Percentiles rank a stretch among this genome's conserved stretches.
Evolutionary conservation across 495 filamentous ascomycete genomes (phyloP).

Genomic region (Daldinia childiae): DNA sequence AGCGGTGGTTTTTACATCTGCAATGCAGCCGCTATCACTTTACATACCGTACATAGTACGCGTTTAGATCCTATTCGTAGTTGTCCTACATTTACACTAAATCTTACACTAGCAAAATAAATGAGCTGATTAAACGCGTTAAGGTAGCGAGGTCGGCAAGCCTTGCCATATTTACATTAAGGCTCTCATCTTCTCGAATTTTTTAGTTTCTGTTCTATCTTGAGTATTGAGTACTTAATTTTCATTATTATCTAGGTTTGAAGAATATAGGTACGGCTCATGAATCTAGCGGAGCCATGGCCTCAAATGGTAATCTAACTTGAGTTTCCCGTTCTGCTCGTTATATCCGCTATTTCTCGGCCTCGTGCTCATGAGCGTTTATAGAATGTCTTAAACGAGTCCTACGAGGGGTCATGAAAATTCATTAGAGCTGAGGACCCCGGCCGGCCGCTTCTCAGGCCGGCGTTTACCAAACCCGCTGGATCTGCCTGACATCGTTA

Average conservation of each 20-base stretch:
- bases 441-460: conserved; percentile 3
- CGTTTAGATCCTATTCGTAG: conserved; percentile 3
- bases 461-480: conserved; percentile 4
- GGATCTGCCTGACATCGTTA: not conserved
- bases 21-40: conserved; percentile 7
- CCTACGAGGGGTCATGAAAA: not conserved
- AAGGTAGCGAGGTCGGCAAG: not conserved
- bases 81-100: not conserved
- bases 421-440: conserved; percentile 5
- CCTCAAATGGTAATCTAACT: not conserved
- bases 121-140: not conserved
- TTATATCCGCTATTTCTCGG: not conserved
- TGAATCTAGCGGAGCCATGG: not conserved
- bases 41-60: not conserved
- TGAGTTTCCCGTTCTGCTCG: not conserved
- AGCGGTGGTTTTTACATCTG: not conserved
- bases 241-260: too few species aligned
- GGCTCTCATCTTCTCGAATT: not conserved
- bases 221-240: too few species aligned
- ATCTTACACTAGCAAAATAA: not conserved
- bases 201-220: not conserved
- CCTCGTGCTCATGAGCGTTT: conserved; percentile 4
- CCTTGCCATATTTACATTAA: not conserved
- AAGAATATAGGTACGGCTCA: not conserved
- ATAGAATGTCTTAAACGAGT: not conserved